phyloP scores from a whole-genome alignment of 2,329 filamentous ascomycete genomes.

The Magnaporthales sp. region DNA sequence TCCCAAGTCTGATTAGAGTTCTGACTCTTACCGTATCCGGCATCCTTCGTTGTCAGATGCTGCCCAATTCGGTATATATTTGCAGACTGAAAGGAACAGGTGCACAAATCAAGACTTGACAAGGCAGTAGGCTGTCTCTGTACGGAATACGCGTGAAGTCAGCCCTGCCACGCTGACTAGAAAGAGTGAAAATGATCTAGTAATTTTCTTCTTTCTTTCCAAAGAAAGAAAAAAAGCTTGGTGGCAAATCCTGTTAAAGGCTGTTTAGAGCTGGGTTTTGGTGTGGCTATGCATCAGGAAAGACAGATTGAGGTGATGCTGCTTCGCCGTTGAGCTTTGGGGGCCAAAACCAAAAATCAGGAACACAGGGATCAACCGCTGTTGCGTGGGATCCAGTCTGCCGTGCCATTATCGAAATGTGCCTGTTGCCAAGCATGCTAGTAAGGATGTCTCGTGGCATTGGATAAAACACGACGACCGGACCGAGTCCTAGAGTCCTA shows the following conservation, averaged over 20 bases:
- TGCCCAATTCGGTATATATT: neutral
- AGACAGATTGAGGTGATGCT: neutral
- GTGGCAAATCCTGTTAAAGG: neutral
- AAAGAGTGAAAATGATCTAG: neutral
- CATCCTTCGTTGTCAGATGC: neutral
- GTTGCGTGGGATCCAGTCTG: neutral
- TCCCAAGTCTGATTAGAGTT: neutral
- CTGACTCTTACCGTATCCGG: neutral
- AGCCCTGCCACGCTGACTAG: neutral
- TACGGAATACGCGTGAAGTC: neutral
- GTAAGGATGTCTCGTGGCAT: neutral
- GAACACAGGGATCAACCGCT: neutral
- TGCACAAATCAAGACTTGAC: neutral
- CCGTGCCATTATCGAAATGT: neutral
- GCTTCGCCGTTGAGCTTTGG: neutral
- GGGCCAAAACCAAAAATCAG: neutral
- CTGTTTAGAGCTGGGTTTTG: neutral
- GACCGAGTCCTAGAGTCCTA: neutral
- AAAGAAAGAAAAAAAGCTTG: no score
- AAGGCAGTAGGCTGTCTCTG: no score
- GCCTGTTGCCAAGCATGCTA: neutral
- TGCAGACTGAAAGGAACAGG: neutral
- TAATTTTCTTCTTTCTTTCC: no score
- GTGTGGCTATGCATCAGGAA: neutral
- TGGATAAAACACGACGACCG: neutral